Evolutionary conservation across 805 yeast genomes (phyloP).

Genomic region (Wickerhamiella kurtzmanii): DNA sequence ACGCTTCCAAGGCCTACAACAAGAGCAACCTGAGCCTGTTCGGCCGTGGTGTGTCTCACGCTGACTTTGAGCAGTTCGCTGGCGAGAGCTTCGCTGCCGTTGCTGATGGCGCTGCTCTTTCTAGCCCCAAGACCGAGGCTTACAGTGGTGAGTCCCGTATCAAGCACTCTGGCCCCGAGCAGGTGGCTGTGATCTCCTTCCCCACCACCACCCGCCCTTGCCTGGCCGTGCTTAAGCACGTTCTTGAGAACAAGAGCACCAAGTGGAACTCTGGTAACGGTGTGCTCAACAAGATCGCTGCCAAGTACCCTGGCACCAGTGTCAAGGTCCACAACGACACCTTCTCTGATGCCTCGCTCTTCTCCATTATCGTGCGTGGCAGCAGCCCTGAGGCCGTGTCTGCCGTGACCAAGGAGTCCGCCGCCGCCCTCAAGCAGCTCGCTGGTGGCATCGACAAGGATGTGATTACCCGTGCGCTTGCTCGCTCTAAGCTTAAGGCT

Average conservation of each 20-base stretch:
- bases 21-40: slow-evolving; percentile 56
- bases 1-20: slow-evolving; percentile 55
- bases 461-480: slow-evolving; percentile 38
- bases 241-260: slow-evolving; percentile 39
- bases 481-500: slow-evolving; percentile 46
- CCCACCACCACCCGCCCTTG: slow-evolving; percentile 54
- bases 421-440: slow-evolving; percentile 20
- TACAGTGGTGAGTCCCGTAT: slow-evolving; percentile 49
- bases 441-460: slow-evolving; percentile 22
- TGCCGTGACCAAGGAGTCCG: slow-evolving; percentile 38
- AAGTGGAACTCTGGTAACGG: slow-evolving; percentile 42
- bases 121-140: slow-evolving; percentile 32
- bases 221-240: slow-evolving; percentile 58
- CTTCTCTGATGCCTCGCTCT: slow-evolving; percentile 70
- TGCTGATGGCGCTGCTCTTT: slow-evolving; percentile 44
- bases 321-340: slow-evolving; percentile 41
- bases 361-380: slow-evolving; percentile 55
- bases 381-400: slow-evolving; percentile 45
- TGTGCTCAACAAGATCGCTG: slow-evolving; percentile 35
- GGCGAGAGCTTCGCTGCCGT: slow-evolving; percentile 42
- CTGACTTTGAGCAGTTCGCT: slow-evolving; percentile 56
- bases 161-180: slow-evolving; percentile 44
- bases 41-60: slow-evolving; percentile 60
- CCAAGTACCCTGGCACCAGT: slow-evolving; percentile 30
- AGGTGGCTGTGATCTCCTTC: slow-evolving; percentile 68